Evolutionary conservation across 2,329 filamentous ascomycete genomes (phyloP).

Genomic region (Bertia moriformis): DNA sequence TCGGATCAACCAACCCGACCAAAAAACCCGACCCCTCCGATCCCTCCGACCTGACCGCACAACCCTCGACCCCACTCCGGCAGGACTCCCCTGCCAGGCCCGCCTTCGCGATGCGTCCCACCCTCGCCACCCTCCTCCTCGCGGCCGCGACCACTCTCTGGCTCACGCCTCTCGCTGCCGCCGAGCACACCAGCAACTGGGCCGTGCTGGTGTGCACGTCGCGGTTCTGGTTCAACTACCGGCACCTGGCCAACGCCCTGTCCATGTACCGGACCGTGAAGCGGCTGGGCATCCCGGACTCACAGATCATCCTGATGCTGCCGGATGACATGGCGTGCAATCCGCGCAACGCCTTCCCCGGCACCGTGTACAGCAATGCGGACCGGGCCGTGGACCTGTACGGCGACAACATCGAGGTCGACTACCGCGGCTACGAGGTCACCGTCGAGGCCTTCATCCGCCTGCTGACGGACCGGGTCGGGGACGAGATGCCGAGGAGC

Average conservation of each 20-base stretch:
- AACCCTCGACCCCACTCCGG: no score
- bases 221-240: conserved; percentile 99
- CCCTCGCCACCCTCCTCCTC: background rate
- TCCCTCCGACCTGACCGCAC: no score
- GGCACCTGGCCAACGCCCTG: conserved; percentile 91
- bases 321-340: conserved; percentile 99
- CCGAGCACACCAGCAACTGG: conserved; percentile 93
- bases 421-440: conserved; percentile 95
- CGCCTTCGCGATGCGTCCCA: background rate
- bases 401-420: conserved; percentile 96
- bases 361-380: conserved; percentile 95
- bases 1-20: no score
- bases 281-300: conserved; percentile 91
- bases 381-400: conserved; percentile 91
- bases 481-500: conserved; percentile 84
- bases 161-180: conserved; percentile 10
- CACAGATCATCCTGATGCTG: conserved; percentile 97
- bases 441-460: conserved; percentile 98
- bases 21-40: no score
- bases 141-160: no score
- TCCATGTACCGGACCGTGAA: conserved; percentile 97
- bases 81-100: no score
- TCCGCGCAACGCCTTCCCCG: conserved; percentile 91
- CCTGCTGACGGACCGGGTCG: conserved; percentile 82
- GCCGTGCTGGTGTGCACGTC: conserved; percentile 94